phyloP scores from a whole-genome alignment of 768 basidiomycete genomes.

The Tylopilus balloui region DNA sequence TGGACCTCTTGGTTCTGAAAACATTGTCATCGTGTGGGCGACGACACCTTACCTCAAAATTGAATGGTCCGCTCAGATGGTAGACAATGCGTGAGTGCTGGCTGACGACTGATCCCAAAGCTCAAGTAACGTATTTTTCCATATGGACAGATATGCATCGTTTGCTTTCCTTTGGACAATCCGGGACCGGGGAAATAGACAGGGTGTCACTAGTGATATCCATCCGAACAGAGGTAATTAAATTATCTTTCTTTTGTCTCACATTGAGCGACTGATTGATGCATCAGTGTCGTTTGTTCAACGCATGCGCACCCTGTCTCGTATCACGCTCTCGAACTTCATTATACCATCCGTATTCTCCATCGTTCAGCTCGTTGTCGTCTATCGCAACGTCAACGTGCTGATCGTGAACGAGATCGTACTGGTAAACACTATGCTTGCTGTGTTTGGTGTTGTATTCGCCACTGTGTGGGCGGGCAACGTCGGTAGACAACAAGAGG shows the following conservation, averaged over 20 bases:
- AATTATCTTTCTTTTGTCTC: not conserved
- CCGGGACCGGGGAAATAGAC: conserved; percentile 7
- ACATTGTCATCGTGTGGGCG: conserved; percentile 18
- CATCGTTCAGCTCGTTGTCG: conserved; percentile 27
- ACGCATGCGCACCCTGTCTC: conserved; percentile 26
- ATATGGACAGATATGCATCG: conserved; percentile 22
- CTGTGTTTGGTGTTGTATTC: conserved; percentile 32
- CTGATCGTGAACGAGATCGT: conserved; percentile 25
- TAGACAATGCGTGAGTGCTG: conserved; percentile 26
- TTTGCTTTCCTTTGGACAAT: conserved; percentile 28
- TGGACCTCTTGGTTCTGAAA: conserved; percentile 16
- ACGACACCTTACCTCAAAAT: conserved; percentile 30
- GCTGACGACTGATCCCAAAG: too few relatives aligned
- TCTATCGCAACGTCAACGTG: conserved; percentile 24
- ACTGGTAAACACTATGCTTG: conserved; percentile 28
- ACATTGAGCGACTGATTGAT: not conserved
- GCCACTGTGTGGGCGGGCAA: conserved; percentile 31
- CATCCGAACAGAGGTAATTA: conserved; percentile 9
- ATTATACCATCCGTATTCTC: conserved; percentile 31
- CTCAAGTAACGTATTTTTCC: not conserved
- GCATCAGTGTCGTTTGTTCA: conserved; percentile 18
- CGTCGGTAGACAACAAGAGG: not conserved
- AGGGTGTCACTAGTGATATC: conserved; percentile 19
- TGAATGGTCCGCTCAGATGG: conserved; percentile 30
- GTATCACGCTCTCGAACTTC: conserved; percentile 32